Conservation (phyloP, 192 early-diverging fungal species). For the Gonapodya sp. region DNA sequence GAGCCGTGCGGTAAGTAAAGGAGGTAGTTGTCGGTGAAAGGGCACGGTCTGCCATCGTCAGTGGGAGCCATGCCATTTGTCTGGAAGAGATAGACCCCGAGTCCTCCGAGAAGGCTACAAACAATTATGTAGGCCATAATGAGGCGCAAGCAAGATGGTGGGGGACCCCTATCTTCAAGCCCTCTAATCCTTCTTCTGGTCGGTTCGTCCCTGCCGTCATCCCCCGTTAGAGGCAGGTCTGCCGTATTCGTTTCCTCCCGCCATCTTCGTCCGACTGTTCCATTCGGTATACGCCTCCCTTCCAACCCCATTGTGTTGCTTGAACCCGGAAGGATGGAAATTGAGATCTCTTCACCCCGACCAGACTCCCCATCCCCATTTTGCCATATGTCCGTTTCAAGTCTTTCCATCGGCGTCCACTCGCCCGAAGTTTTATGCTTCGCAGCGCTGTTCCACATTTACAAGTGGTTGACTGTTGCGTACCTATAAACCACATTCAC, state of each 20-base stretch:
- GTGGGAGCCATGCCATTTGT: neutral
- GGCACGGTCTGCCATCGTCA: neutral
- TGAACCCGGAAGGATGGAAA: too few species aligned
- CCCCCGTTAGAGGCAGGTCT: too few species aligned
- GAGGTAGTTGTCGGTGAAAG: neutral
- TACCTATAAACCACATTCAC: too few species aligned
- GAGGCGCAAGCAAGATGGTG: neutral
- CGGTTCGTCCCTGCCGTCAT: too few species aligned
- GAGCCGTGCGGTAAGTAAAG: neutral
- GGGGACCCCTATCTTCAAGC: neutral
- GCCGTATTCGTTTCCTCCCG: too few species aligned
- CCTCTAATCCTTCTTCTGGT: too few species aligned
- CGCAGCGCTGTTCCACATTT: neutral
- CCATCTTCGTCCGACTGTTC: too few species aligned
- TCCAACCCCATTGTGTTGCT: neutral
- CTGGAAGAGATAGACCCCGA: neutral
- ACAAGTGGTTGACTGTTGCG: too few species aligned
- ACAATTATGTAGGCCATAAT: neutral
- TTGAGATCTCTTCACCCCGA: too few species aligned
- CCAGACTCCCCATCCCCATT: too few species aligned
- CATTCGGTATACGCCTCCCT: neutral
- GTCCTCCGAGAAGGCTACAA: neutral
- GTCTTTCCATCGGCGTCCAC: neutral
- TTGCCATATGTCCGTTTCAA: too few species aligned
- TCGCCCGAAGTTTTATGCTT: neutral